Evolutionary conservation across 345 rosid species (phyloP).

Genomic region (Arabis alpina): DNA sequence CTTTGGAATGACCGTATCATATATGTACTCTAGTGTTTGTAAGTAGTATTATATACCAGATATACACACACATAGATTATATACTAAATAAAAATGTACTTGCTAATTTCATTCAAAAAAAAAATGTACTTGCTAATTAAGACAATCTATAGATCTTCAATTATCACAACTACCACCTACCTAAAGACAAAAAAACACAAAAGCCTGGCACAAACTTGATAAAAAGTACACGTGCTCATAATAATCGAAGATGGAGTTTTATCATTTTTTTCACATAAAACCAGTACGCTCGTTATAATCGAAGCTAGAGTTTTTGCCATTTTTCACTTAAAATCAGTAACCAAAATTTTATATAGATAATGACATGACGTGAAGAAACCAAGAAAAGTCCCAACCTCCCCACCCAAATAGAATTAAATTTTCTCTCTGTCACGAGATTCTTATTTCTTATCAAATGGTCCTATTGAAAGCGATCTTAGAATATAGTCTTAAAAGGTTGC

Average conservation of each 20-base stretch:
- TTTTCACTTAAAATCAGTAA: constrained; percentile 1
- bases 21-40: neutral
- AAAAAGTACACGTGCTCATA: constrained; percentile 6
- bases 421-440: neutral
- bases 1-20: constrained; percentile 19
- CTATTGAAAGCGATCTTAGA: neutral
- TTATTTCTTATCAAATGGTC: constrained; percentile 12
- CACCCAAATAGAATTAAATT: constrained; percentile 8
- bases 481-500: neutral
- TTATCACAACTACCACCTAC: constrained; percentile 32
- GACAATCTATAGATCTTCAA: constrained; percentile 6
- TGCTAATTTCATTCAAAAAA: too few species aligned
- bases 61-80: neutral
- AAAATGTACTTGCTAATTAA: constrained; percentile 9
- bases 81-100: neutral
- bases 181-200: neutral
- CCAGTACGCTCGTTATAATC: neutral
- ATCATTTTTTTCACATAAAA: constrained; percentile 10
- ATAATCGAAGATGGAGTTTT: constrained; percentile 1
- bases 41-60: neutral
- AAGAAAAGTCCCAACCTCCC: constrained; percentile 17
- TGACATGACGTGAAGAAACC: constrained; percentile 37
- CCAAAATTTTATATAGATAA: constrained; percentile 23
- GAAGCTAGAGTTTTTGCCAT: constrained; percentile 15
- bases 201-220: constrained; percentile 32